These are phyloP conservation scores for Petunia hybrid DNA, from an alignment of 305 asterid genomes.

Conservation along the genomic window DNA sequence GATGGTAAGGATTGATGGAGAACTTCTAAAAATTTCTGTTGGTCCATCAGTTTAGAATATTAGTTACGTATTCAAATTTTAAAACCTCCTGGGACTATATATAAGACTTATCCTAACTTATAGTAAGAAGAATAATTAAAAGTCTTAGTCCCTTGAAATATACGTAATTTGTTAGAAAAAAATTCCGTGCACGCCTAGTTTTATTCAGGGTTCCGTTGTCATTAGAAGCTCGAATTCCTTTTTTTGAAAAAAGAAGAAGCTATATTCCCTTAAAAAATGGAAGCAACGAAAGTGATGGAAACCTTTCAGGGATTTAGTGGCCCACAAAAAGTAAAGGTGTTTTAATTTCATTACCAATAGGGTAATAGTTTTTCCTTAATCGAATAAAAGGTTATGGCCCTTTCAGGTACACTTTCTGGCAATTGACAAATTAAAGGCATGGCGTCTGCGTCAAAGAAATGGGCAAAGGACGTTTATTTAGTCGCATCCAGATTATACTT, in stretches of 20 bases:
- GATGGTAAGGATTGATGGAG: not conserved
- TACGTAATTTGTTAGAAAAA: constrained; percentile 17
- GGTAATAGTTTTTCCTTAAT: not conserved
- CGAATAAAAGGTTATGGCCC: not conserved
- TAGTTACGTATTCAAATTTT: too few species aligned
- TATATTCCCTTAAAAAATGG: too few species aligned
- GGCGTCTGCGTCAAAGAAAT: constrained; percentile 63
- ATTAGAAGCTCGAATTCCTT: not conserved
- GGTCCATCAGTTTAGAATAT: too few species aligned
- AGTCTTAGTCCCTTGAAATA: constrained; percentile 7
- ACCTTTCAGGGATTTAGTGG: too few species aligned
- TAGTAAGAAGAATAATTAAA: not conserved
- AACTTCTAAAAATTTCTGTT: too few species aligned
- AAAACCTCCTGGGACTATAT: too few species aligned
- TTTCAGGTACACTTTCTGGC: constrained; percentile 11
- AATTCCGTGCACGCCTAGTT: not conserved
- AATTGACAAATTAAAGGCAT: constrained; percentile 33
- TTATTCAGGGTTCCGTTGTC: not conserved
- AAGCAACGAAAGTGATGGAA: too few species aligned
- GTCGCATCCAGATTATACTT: constrained; percentile 57
- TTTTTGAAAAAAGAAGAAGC: not conserved
- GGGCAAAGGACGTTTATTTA: constrained; percentile 54
- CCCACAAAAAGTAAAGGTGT: too few species aligned
- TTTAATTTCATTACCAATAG: not conserved
- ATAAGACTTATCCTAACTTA: not conserved